Evolutionary conservation across 768 basidiomycete species (phyloP).

Genomic region (Melanogaster broomeanus): DNA sequence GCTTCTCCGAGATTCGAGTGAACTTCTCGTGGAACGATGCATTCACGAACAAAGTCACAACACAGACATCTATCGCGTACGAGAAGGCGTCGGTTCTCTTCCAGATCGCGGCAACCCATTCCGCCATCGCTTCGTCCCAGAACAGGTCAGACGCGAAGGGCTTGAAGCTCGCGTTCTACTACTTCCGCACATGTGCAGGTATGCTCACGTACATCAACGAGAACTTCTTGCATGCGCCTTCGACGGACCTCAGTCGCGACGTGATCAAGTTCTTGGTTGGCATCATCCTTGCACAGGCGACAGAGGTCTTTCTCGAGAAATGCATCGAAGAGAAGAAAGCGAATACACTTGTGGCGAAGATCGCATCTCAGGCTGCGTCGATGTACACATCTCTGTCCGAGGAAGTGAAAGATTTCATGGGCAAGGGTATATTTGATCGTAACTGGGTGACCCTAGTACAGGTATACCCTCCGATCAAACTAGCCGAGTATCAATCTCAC

Average conservation of each 20-base stretch:
- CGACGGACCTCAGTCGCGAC: conserved; percentile 90
- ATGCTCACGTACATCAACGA: conserved; percentile 99
- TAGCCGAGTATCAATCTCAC: conserved; percentile 1
- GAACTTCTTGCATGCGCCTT: conserved; percentile 97
- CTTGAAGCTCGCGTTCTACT: conserved; percentile 90
- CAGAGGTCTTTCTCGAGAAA: conserved; percentile 96
- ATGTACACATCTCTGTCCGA: conserved; percentile 86
- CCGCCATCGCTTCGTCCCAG: conserved; percentile 84
- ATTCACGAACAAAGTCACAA: conserved; percentile 91
- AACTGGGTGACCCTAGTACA: conserved; percentile 91
- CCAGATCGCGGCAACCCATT: conserved; percentile 93
- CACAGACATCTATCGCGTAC: conserved; percentile 94
- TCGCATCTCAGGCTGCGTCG: conserved; percentile 77
- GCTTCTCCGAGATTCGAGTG: conserved; percentile 95
- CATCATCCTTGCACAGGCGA: conserved; percentile 91
- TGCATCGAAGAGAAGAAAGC: conserved; percentile 91
- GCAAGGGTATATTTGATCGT: conserved; percentile 92
- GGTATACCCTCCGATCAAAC: conserved; percentile 39
- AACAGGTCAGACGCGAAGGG: conserved; percentile 89
- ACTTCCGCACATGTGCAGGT: conserved; percentile 86
- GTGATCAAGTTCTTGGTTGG: conserved; percentile 91
- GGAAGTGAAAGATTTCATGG: conserved; percentile 95
- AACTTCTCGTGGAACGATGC: conserved; percentile 98
- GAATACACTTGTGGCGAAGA: conserved; percentile 74
- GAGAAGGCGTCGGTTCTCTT: conserved; percentile 98